Base-by-base conservation (phyloP, 371 early-diverging fungal species). In the Haplosporangium sp. region DNA sequence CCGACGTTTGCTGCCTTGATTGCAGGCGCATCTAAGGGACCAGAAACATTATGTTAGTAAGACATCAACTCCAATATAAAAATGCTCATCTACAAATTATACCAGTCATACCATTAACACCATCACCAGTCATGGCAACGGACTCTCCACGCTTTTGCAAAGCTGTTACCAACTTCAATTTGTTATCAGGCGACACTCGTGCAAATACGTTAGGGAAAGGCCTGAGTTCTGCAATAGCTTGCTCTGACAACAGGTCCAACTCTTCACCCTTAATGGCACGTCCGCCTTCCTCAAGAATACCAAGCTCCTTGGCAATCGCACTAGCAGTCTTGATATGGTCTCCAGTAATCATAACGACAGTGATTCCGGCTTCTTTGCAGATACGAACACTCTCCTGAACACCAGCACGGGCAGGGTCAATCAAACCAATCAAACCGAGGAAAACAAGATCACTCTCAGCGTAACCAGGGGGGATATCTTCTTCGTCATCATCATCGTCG, bases 331-430 rank as follows among this genome's bases (percentile, higher is more conserved):
- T 61, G 70, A 93, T 79, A 69, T 92, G 91, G 74, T 95, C 95
- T 61, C 95, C 95, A 20, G 95, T 95, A 8, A 96, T 94, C 95
- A 96, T 96, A 2, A 93, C 89, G 7, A 96, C 93, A 69, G 86
- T 83, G 4, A 96, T 92, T 42, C 96, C 95, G 15, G 96, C 96
- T 19, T 84, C 75, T 74, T 91, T 88, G 73, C 93, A 94, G 10
- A 75, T 81, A 11, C 72, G 60, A 15, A 94, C 92, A 10, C 93
- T 92, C 8, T 92, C 89, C 27, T 85, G 82, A 5, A 95, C 94
- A 69, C 91, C 91, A 13, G 83, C 82, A 47, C 95, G 86, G 7
- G 94, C 83, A 3, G 93, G 94, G 84, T 95, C 95, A 71, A 92
- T 92, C 58, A 95, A 91, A 61, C 92, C 93, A 11, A 93, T 85